Conservation (phyloP, 345 rosid species). For the Syzygium jambos region DNA sequence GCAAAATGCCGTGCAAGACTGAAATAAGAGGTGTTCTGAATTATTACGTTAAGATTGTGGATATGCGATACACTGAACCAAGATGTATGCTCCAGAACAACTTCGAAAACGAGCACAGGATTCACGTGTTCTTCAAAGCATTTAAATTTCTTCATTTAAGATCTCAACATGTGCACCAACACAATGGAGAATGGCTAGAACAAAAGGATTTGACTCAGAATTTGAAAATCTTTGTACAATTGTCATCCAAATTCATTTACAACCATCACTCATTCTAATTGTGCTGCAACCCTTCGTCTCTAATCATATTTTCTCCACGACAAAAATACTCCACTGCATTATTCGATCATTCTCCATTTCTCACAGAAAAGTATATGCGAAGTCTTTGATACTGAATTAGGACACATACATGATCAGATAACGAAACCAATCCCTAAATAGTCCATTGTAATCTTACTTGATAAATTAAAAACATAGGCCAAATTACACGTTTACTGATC, state of each 20-base stretch:
- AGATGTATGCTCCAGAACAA: not conserved
- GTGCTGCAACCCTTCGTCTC: not conserved
- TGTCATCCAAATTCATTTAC: not conserved
- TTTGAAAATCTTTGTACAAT: not conserved
- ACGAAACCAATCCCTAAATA: not conserved
- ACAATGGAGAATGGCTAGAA: not conserved
- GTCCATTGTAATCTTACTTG: not conserved
- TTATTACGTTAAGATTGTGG: not conserved
- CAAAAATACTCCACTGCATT: not conserved
- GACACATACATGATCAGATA: not conserved
- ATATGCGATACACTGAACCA: not conserved
- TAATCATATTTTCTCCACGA: not conserved
- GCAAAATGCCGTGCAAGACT: not conserved
- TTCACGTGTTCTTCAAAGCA: not conserved
- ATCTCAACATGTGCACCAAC: not conserved
- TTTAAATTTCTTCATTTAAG: not conserved
- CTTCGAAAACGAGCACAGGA: not conserved
- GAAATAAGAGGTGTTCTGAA: not conserved
- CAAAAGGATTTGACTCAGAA: not conserved
- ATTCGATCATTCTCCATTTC: not conserved
- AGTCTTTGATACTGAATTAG: not conserved
- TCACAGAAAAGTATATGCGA: rapidly evolving
- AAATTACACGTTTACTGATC: not conserved
- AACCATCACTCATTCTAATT: not conserved
- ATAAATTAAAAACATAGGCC: no score